Evolutionary conservation across 176 grass and related monocot species (phyloP).

Genomic region (Triticum aestivum): DNA sequence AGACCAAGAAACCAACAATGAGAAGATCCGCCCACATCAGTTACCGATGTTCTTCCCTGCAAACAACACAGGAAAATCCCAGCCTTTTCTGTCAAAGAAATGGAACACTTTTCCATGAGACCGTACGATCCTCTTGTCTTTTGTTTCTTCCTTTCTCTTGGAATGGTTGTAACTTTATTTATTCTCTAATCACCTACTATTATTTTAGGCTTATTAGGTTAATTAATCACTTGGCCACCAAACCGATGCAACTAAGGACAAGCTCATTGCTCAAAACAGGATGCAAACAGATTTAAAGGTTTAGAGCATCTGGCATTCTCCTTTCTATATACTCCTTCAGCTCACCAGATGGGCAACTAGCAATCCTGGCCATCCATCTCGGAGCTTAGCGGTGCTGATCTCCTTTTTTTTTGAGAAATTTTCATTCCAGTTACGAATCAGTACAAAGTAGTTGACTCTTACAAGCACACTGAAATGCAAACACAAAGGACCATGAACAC

Average conservation of each 20-base stretch:
- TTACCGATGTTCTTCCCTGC: slow-evolving; percentile 31
- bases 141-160: slow-evolving; percentile 27
- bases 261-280: slow-evolving; percentile 19
- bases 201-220: slow-evolving; percentile 28
- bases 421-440: no score
- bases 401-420: no score
- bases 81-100: slow-evolving; percentile 4
- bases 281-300: slow-evolving; percentile 1
- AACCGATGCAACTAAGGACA: slow-evolving; percentile 18
- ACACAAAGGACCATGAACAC: no score
- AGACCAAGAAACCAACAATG: slow-evolving; percentile 48
- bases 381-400: neutral
- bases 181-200: slow-evolving; percentile 42
- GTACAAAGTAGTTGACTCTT: no score
- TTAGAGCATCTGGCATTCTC: neutral
- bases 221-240: slow-evolving; percentile 14
- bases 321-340: neutral
- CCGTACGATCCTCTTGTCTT: slow-evolving; percentile 40
- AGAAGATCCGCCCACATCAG: slow-evolving; percentile 31
- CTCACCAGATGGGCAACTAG: neutral
- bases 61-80: slow-evolving; percentile 16
- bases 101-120: slow-evolving; percentile 33
- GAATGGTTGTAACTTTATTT: slow-evolving; percentile 33
- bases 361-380: neutral
- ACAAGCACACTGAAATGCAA: no score